Evolutionary conservation across 208 protist genomes (phyloP).

Genomic region (Porcisia hertigi): DNA sequence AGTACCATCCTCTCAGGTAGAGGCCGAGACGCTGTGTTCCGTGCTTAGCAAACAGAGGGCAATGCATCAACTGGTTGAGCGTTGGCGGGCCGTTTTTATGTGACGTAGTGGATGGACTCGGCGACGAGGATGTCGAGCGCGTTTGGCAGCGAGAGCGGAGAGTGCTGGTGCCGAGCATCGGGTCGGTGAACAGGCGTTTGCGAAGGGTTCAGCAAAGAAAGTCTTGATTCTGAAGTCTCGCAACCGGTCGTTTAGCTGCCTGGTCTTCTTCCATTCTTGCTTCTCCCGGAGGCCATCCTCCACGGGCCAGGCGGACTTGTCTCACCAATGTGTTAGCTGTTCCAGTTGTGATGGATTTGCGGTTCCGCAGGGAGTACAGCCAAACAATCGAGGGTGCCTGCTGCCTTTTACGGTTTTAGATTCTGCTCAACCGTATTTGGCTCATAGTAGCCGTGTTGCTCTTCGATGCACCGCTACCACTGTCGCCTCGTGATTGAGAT

Average conservation of each 20-base stretch:
- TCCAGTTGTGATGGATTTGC: neutral
- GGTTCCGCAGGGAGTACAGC: neutral
- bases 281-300: neutral
- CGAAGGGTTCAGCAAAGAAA: conserved; percentile 9
- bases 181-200: conserved; percentile 7
- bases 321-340: neutral
- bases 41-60: neutral
- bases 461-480: neutral
- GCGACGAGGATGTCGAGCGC: conserved; percentile 25
- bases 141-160: conserved; percentile 24
- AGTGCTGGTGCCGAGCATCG: conserved; percentile 10
- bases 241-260: neutral
- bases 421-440: conserved; percentile 6
- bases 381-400: neutral
- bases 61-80: neutral
- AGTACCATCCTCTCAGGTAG: conserved; percentile 1
- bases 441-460: neutral
- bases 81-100: conserved; percentile 9
- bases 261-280: neutral
- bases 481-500: neutral
- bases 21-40: neutral
- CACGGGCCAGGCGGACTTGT: neutral
- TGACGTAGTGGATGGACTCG: conserved; percentile 13
- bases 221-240: neutral
- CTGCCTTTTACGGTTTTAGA: neutral